Conservation (phyloP, 805 yeast genomes). For the Candida corydali region DNA sequence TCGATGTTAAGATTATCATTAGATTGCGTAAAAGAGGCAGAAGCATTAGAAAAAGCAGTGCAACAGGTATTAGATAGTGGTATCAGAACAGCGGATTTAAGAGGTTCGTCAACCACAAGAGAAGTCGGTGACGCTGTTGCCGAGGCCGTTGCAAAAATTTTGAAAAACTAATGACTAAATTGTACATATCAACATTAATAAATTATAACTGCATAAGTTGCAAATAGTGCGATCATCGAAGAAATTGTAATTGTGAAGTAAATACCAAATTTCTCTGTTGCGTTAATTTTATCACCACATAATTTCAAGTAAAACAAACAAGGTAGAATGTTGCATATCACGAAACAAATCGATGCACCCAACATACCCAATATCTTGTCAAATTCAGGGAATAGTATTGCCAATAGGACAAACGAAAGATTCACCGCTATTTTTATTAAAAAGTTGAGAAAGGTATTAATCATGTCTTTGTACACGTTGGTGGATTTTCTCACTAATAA, state of each 20-base stretch:
- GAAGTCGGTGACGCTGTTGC: slow-evolving; percentile 97
- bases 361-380: slow-evolving; percentile 77
- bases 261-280: slow-evolving; percentile 36
- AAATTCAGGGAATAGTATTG: slow-evolving; percentile 70
- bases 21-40: slow-evolving; percentile 78
- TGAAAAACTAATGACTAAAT: slow-evolving; percentile 16
- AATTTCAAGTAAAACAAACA: slow-evolving; percentile 62
- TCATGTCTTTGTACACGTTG: slow-evolving; percentile 7
- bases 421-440: slow-evolving; percentile 44
- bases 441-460: slow-evolving; percentile 13
- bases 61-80: slow-evolving; percentile 75
- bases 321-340: slow-evolving; percentile 77
- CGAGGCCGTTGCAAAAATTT: slow-evolving; percentile 56
- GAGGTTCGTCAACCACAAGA: slow-evolving; percentile 75
- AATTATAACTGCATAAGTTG: slow-evolving; percentile 48
- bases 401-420: slow-evolving; percentile 50
- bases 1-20: slow-evolving; percentile 95
- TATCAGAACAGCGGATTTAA: slow-evolving; percentile 86
- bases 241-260: slow-evolving; percentile 43
- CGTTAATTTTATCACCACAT: slow-evolving; percentile 44
- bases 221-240: slow-evolving; percentile 48
- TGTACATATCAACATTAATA: not conserved
- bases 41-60: slow-evolving; percentile 85
- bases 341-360: slow-evolving; percentile 78
- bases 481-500: slow-evolving; percentile 22